Evolutionary conservation across 2,329 filamentous ascomycete genomes (phyloP).

Genomic region (Cercospora citrullina): DNA sequence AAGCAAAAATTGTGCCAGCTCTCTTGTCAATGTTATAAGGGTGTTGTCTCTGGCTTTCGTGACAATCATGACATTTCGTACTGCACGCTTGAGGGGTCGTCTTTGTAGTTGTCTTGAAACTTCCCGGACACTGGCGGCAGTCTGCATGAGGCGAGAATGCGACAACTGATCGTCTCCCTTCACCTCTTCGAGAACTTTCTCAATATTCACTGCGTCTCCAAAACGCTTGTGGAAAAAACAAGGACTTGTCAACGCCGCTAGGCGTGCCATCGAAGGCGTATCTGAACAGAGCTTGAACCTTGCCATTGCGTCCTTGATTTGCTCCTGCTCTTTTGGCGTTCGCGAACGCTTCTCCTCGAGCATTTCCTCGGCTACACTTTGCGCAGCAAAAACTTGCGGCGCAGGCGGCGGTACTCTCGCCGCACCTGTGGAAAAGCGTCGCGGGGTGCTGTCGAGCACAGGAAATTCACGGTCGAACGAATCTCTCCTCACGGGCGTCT

Average conservation of each 20-base stretch:
- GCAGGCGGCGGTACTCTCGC: slow-evolving; percentile 37
- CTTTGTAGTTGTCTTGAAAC: slow-evolving; percentile 94
- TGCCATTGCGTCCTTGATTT: slow-evolving; percentile 31
- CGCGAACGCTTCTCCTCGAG: slow-evolving; percentile 31
- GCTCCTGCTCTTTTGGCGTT: slow-evolving; percentile 32
- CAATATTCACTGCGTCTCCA: slow-evolving; percentile 91
- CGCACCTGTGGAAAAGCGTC: slow-evolving; percentile 39
- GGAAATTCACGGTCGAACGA: slow-evolving; percentile 38
- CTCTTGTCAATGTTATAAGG: slow-evolving; percentile 82
- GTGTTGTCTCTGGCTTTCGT: slow-evolving; percentile 96
- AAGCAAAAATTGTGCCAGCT: slow-evolving; percentile 85
- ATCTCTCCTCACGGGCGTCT: slow-evolving; percentile 35
- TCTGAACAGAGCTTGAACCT: slow-evolving; percentile 34
- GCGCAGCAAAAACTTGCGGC: slow-evolving; percentile 35
- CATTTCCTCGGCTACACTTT: slow-evolving; percentile 33
- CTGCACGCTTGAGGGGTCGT: slow-evolving; percentile 85
- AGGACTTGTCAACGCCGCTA: slow-evolving; percentile 78
- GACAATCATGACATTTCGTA: slow-evolving; percentile 95
- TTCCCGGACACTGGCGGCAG: slow-evolving; percentile 89
- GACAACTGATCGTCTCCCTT: slow-evolving; percentile 84
- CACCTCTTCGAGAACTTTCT: slow-evolving; percentile 93
- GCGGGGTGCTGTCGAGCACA: slow-evolving; percentile 34
- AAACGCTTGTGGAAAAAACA: slow-evolving; percentile 99
- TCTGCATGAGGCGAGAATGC: slow-evolving; percentile 91
- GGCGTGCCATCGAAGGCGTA: slow-evolving; percentile 40